phyloP scores from a whole-genome alignment of 140 eudicot genomes.

The Anethum foeniculum region DNA sequence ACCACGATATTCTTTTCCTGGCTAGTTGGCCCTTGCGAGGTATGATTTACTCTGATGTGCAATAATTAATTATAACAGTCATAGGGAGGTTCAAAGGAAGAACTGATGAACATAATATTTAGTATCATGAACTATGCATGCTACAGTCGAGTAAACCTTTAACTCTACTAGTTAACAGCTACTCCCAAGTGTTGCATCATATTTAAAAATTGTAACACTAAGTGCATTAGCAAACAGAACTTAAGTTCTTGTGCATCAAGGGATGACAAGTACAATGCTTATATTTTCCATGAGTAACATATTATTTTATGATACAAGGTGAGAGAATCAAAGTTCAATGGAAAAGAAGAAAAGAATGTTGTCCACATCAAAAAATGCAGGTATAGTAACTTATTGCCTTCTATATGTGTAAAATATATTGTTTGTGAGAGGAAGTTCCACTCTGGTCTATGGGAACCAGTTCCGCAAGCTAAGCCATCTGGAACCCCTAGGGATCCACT shows the following conservation, averaged over 20 bases:
- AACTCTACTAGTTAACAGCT: background rate
- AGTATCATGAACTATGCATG: background rate
- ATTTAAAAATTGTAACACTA: background rate
- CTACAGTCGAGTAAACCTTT: background rate
- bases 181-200: background rate
- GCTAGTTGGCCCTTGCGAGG: slow-evolving; percentile 89
- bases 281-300: background rate
- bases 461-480: background rate
- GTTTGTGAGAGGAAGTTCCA: slow-evolving; percentile 1
- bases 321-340: slow-evolving; percentile 67
- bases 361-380: slow-evolving; percentile 84
- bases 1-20: slow-evolving; percentile 71
- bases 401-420: background rate
- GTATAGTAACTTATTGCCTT: slow-evolving; percentile 23
- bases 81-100: background rate
- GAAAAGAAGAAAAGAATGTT: slow-evolving; percentile 68
- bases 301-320: slow-evolving; percentile 37
- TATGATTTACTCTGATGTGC: slow-evolving; percentile 13
- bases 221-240: background rate
- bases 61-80: background rate
- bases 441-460: background rate
- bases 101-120: background rate
- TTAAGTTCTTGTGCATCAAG: background rate
- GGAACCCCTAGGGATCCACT: slow-evolving; percentile 5
- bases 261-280: slow-evolving; percentile 5